Evolutionary conservation across 1,284 basidiomycete species (phyloP), one percentile per base, ranked within the genome.

Genomic region (Ganoderma boninense): DNA sequence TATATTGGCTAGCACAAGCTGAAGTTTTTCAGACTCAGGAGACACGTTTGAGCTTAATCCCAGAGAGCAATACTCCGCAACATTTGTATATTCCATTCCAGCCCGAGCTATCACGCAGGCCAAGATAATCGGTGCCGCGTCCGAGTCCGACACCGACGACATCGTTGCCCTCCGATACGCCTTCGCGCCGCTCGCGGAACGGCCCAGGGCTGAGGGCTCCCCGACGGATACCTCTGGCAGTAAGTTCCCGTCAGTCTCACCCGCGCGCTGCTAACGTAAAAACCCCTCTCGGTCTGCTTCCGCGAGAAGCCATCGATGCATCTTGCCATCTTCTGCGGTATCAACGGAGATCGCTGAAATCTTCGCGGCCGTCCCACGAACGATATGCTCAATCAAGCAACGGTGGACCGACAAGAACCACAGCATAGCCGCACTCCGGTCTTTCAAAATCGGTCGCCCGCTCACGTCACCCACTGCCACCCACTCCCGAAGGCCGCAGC

Each of bases 111-210:
- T 40, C 40, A 43, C 14, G n/a, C 35, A 35, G 38, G 38, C 40
- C 13, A 43, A 38, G 23, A 6, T 49, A 49, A 23, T 42, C 59
- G 35, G 59, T 8, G 38, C 20, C n/a, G 10, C 26, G 40, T 61
- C 59, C 59, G 59, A 40, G 59, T 61, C 59, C 59, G 59, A 61
- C 59, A 43, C 13, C 59, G 40, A 40, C 59, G 59, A 61, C 40
- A n/a, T 56, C 54, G 54, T 32, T 56, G 23, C n/a, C n/a, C 8
- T 60, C 57, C 20, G 20, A 38, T 35, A 60, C 35, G 35, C 20
- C 4, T 46, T 35, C 29, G 29, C 29, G 29, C 29, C 29, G 29
- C 29, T 35, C 44, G 49, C 49, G 46, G 63, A 23, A 32, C 18
- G 29, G 18, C 20, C 43, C 49, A 23, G 42, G 43, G 26, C 42